Evolutionary conservation across 306 rosid species (phyloP).

Genomic region (Sphenostylis stenocarpa): DNA sequence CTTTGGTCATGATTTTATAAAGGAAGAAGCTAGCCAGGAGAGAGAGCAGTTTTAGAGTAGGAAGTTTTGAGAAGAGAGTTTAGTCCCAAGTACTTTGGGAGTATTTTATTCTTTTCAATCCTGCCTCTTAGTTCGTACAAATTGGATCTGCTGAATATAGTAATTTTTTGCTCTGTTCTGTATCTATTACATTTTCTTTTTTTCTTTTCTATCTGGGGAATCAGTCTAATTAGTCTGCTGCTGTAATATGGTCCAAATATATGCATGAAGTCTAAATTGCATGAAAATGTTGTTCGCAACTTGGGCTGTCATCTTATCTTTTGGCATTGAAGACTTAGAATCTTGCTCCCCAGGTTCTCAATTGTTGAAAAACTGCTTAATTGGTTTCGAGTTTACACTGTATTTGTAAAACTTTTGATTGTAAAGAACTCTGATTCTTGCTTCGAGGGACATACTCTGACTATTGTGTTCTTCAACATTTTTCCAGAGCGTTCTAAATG

Average conservation of each 20-base stretch:
- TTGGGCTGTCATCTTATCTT: not conserved
- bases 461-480: conserved; percentile 18
- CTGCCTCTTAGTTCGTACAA: not conserved
- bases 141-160: not conserved
- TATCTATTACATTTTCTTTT: not conserved
- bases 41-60: not conserved
- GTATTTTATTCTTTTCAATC: not conserved
- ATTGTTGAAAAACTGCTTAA: not conserved
- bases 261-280: conserved; percentile 1
- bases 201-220: not conserved
- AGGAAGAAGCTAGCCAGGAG: not conserved
- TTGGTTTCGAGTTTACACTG: conserved; percentile 18
- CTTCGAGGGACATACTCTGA: conserved; percentile 27
- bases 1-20: not conserved
- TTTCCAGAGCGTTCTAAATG: conserved; percentile 67
- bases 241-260: not conserved
- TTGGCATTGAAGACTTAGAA: not conserved
- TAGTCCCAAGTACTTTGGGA: not conserved
- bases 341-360: not conserved
- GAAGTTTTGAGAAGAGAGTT: not conserved
- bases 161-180: not conserved
- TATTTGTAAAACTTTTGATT: conserved; percentile 35
- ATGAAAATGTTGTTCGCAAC: conserved; percentile 12
- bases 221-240: not conserved
- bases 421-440: not conserved